These are phyloP conservation scores for Suaeda aralocaspica DNA, from an alignment of 148 eudicot genomes.

Conservation along the genomic window DNA sequence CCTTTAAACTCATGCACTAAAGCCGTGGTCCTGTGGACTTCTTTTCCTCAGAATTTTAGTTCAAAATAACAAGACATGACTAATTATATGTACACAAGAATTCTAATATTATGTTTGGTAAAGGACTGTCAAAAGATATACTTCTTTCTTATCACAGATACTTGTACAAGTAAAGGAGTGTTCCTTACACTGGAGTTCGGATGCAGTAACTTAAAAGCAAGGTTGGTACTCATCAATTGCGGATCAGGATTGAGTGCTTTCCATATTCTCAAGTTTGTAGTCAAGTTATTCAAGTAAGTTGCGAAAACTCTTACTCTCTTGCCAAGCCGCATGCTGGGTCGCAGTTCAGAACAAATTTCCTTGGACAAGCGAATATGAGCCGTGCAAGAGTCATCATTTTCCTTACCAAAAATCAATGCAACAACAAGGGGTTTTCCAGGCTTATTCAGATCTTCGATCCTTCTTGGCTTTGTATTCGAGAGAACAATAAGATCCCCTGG, in stretches of 20 bases:
- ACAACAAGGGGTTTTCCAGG: constrained; percentile 26
- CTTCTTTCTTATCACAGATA: too few species aligned
- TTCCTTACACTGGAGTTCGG: constrained; percentile 28
- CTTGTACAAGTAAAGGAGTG: background rate
- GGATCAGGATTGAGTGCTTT: constrained; percentile 38
- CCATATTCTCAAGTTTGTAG: constrained; percentile 46
- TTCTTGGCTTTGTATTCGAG: constrained; percentile 35
- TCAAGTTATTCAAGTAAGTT: constrained; percentile 38
- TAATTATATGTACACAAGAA: too few species aligned
- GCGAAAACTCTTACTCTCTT: constrained; percentile 22
- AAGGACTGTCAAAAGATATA: too few species aligned
- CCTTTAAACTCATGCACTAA: too few species aligned
- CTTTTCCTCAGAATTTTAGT: too few species aligned
- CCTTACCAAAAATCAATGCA: constrained; percentile 27
- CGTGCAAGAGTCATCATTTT: constrained; percentile 19
- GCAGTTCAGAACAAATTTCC: constrained; percentile 16
- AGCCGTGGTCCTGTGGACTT: too few species aligned
- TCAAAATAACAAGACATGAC: too few species aligned
- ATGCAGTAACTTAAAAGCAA: constrained; percentile 26
- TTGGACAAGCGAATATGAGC: constrained; percentile 19
- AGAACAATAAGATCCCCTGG: constrained; percentile 47
- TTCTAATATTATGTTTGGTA: too few species aligned
- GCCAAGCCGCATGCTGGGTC: constrained; percentile 11
- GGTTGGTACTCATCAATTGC: constrained; percentile 18
- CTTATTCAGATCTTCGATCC: constrained; percentile 34